Percentiles rank a stretch among this genome's conserved stretches.
phyloP scores from a whole-genome alignment of 2,329 filamentous ascomycete genomes.

The Epichloe elymi region DNA sequence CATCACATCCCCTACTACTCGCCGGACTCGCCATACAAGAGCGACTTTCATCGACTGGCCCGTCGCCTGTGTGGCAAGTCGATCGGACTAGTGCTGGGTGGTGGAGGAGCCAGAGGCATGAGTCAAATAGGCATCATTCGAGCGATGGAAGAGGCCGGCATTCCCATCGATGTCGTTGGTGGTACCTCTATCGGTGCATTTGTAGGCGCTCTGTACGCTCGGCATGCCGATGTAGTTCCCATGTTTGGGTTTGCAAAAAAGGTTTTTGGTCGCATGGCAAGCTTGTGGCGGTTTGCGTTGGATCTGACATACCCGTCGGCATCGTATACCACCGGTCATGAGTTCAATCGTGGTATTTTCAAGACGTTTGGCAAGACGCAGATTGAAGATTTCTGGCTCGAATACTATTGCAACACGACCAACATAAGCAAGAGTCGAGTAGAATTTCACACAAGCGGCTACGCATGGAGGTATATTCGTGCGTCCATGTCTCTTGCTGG shows the following conservation, averaged over 20 bases:
- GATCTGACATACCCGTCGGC: slow-evolving; percentile 93
- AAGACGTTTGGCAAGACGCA: slow-evolving; percentile 95
- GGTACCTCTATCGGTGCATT: slow-evolving; percentile 95
- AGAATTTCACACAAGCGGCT: slow-evolving; percentile 91
- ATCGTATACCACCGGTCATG: slow-evolving; percentile 94
- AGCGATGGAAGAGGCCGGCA: slow-evolving; percentile 88
- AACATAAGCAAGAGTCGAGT: slow-evolving; percentile 90
- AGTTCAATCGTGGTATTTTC: slow-evolving; percentile 98
- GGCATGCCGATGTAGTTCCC: slow-evolving; percentile 90
- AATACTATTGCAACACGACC: slow-evolving; percentile 98
- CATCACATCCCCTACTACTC: slow-evolving; percentile 81
- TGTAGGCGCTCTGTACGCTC: slow-evolving; percentile 87
- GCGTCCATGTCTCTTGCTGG: slow-evolving; percentile 96
- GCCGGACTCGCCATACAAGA: slow-evolving; percentile 83
- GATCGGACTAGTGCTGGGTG: slow-evolving; percentile 84
- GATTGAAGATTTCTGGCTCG: slow-evolving; percentile 98
- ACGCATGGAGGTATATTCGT: slow-evolving; percentile 93
- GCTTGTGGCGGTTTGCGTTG: slow-evolving; percentile 95
- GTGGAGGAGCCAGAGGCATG: slow-evolving; percentile 84
- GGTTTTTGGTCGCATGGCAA: slow-evolving; percentile 96
- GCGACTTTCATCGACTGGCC: slow-evolving; percentile 89
- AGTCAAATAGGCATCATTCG: slow-evolving; percentile 89
- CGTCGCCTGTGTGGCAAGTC: slow-evolving; percentile 85
- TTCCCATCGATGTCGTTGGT: slow-evolving; percentile 89
- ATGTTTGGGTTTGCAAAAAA: slow-evolving; percentile 97